phyloP scores from a whole-genome alignment of 2,329 filamentous ascomycete species.

The Sclerotinia sclerotiorum region DNA sequence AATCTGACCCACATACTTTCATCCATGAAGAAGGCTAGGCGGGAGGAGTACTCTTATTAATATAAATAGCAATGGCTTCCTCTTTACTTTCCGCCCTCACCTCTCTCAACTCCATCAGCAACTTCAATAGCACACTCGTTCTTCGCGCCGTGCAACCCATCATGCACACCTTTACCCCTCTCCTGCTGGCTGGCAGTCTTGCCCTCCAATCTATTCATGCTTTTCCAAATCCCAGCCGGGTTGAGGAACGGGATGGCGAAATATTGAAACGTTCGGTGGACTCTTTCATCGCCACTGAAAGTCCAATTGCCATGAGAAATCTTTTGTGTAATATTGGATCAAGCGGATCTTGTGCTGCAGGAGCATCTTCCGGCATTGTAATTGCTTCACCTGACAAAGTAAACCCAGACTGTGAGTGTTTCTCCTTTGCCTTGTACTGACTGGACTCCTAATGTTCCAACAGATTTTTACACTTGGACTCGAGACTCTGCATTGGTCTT shows the following conservation, averaged over 20 bases:
- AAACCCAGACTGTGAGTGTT: constrained; percentile 54
- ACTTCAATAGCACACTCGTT: constrained; percentile 30
- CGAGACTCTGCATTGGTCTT: constrained; percentile 70
- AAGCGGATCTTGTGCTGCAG: constrained; percentile 50
- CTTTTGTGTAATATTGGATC: constrained; percentile 61
- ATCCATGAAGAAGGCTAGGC: neutral
- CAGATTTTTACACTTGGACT: constrained; percentile 79
- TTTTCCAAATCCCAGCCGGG: constrained; percentile 43
- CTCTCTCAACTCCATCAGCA: constrained; percentile 30
- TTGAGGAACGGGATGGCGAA: constrained; percentile 40
- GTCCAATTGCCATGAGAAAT: constrained; percentile 51
- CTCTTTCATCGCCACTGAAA: constrained; percentile 54
- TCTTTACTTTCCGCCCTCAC: constrained; percentile 28
- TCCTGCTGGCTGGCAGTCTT: constrained; percentile 52
- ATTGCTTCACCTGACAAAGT: constrained; percentile 56
- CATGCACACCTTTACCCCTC: constrained; percentile 53
- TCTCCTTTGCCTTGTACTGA: neutral
- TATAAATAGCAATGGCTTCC: constrained; percentile 36
- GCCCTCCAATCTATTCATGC: constrained; percentile 54
- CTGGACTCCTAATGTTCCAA: constrained; percentile 18
- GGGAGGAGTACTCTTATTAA: constrained; percentile 12
- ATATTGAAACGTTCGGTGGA: constrained; percentile 52
- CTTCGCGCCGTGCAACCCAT: constrained; percentile 40
- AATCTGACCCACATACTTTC: constrained; percentile 25
- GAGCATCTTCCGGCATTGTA: constrained; percentile 52